These are phyloP conservation scores for Fraxinus latifolia DNA, from an alignment of 305 asterid species.

Conservation along the genomic window DNA sequence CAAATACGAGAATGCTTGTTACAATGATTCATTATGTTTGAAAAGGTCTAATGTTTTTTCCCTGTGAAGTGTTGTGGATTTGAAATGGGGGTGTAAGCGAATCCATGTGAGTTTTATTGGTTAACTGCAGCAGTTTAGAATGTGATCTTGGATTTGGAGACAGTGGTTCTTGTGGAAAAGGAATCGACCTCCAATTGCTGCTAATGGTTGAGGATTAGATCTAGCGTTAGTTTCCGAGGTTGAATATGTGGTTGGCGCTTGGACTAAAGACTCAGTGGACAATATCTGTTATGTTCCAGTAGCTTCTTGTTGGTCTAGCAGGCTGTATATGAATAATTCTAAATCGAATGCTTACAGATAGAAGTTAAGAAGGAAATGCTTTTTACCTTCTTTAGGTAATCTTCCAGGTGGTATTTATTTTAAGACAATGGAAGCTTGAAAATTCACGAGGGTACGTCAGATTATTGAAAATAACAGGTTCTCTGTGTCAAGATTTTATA, in stretches of 20 bases:
- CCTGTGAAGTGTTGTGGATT: neutral
- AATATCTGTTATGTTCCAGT: neutral
- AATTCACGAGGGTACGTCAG: neutral
- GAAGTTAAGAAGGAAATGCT: neutral
- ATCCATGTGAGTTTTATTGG: neutral
- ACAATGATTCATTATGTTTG: neutral
- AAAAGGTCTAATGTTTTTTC: neutral
- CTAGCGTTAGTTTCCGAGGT: neutral
- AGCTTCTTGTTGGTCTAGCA: neutral
- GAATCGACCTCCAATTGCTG: neutral
- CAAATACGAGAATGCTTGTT: neutral
- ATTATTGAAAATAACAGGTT: neutral
- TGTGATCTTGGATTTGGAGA: conserved; percentile 3
- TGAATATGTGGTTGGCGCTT: neutral
- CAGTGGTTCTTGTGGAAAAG: neutral
- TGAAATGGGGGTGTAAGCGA: neutral
- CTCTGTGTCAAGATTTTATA: neutral
- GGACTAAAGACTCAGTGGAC: neutral
- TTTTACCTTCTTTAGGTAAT: neutral
- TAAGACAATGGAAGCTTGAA: neutral
- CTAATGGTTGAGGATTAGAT: neutral
- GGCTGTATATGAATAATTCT: neutral
- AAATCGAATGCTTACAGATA: neutral
- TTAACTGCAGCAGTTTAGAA: neutral
- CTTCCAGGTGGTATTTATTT: neutral